phyloP scores from a whole-genome alignment of 805 yeast genomes.

The Lipomyces anomalus region DNA sequence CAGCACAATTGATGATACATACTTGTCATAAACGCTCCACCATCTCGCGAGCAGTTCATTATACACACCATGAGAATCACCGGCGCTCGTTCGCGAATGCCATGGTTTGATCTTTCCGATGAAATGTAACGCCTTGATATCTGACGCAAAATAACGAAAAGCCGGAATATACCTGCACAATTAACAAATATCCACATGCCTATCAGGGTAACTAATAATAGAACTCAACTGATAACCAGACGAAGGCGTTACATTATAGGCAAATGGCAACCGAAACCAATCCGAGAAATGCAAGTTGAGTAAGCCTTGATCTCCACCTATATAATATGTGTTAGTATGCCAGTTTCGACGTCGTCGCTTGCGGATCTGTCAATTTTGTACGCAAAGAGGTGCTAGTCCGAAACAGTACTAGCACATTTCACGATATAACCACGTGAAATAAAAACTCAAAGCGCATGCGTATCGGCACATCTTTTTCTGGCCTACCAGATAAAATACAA shows the following conservation, averaged over 20 bases:
- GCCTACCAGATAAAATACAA: background rate
- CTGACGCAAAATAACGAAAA: conserved; percentile 43
- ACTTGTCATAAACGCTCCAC: conserved; percentile 19
- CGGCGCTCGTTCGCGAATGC: conserved; percentile 25
- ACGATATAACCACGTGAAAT: too few species aligned
- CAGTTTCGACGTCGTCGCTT: too few species aligned
- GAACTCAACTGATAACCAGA: conserved; percentile 55
- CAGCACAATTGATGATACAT: too few species aligned
- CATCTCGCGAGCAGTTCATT: conserved; percentile 14
- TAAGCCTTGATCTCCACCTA: conserved; percentile 77
- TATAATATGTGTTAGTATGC: too few species aligned
- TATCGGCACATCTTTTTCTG: background rate
- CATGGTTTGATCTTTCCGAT: conserved; percentile 39
- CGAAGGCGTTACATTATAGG: conserved; percentile 73
- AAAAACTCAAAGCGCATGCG: too few species aligned
- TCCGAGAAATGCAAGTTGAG: conserved; percentile 63
- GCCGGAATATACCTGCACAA: conserved; percentile 46
- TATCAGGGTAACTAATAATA: background rate
- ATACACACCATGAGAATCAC: too few species aligned
- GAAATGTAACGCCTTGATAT: conserved; percentile 39
- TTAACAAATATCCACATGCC: too few species aligned
- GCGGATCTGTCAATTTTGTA: too few species aligned
- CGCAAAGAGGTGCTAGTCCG: too few species aligned
- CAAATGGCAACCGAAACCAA: conserved; percentile 74
- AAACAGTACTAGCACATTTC: too few species aligned